Percentiles rank a stretch among this genome's conserved stretches.
Conservation (phyloP, 176 grass and related monocot genomes). For the Carex pumila region DNA sequence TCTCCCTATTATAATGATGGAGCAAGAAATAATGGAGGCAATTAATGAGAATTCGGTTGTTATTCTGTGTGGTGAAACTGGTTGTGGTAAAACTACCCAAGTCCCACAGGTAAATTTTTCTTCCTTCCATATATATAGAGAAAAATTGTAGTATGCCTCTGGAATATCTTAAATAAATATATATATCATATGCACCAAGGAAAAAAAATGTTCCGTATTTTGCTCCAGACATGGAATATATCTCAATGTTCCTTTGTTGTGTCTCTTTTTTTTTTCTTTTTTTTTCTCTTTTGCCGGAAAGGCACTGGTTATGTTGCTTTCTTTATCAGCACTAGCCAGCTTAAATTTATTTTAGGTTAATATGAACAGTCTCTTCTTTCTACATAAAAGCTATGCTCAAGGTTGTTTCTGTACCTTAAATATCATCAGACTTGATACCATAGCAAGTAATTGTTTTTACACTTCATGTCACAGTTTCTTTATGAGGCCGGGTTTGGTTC, state of each 20-base stretch:
- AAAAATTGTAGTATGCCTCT: neutral
- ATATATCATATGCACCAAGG: neutral
- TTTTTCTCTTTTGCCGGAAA: neutral
- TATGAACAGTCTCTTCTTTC: neutral
- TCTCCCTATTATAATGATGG: slow-evolving; percentile 99
- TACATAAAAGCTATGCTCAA: neutral
- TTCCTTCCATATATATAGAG: neutral
- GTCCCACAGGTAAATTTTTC: slow-evolving; percentile 80
- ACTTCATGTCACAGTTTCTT: slow-evolving; percentile 50
- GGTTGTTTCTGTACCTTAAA: neutral
- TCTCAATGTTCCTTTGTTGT: neutral
- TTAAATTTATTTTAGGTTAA: neutral
- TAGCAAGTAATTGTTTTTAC: neutral
- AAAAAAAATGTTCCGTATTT: neutral
- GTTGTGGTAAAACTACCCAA: slow-evolving; percentile 97
- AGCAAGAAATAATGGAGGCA: slow-evolving; percentile 99
- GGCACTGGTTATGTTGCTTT: neutral
- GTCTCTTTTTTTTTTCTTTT: neutral
- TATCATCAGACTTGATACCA: neutral
- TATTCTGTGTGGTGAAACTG: slow-evolving; percentile 96
- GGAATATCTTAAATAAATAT: neutral
- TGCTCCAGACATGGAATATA: neutral
- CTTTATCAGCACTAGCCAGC: neutral
- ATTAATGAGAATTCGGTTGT: slow-evolving; percentile 85
- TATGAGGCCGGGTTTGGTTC: slow-evolving; percentile 97